Evolutionary conservation across 2,329 filamentous ascomycete species (phyloP).

Genomic region (Microcera coccophila): DNA sequence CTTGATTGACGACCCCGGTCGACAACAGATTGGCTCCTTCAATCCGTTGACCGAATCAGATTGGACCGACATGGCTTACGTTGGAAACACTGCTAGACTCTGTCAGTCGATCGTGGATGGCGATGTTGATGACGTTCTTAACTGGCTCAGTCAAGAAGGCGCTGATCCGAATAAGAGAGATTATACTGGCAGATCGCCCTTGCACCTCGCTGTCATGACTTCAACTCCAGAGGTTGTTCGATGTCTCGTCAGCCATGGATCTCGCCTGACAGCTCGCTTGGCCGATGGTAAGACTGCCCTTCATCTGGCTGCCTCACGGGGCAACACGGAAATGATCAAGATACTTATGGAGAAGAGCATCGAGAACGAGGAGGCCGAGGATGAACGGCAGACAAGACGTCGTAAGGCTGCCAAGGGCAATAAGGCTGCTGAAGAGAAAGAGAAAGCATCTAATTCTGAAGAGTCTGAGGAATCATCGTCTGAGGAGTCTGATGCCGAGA

Average conservation of each 20-base stretch:
- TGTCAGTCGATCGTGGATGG: slow-evolving; percentile 78
- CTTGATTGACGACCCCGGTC: slow-evolving; percentile 75
- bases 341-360: slow-evolving; percentile 70
- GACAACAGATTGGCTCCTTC: slow-evolving; percentile 68
- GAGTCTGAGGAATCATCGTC: slow-evolving; percentile 28
- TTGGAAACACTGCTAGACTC: slow-evolving; percentile 71
- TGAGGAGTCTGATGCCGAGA: slow-evolving; percentile 43
- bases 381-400: slow-evolving; percentile 52
- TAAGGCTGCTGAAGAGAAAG: slow-evolving; percentile 9
- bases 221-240: slow-evolving; percentile 69
- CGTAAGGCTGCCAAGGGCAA: slow-evolving; percentile 34
- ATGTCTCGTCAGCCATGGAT: slow-evolving; percentile 65
- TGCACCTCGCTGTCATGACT: slow-evolving; percentile 69
- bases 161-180: slow-evolving; percentile 71
- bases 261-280: slow-evolving; percentile 68
- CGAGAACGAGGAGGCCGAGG: slow-evolving; percentile 66
- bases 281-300: slow-evolving; percentile 78
- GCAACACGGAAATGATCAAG: slow-evolving; percentile 64
- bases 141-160: slow-evolving; percentile 65
- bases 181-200: slow-evolving; percentile 71
- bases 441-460: slow-evolving; percentile 6
- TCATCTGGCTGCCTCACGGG: slow-evolving; percentile 73
- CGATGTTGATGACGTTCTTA: slow-evolving; percentile 65
- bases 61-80: slow-evolving; percentile 89
- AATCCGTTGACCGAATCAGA: slow-evolving; percentile 77